These are phyloP conservation scores for Aspergillus pseudoterreus DNA, from an alignment of 2,329 filamentous ascomycete genomes.

Conservation along the genomic window DNA sequence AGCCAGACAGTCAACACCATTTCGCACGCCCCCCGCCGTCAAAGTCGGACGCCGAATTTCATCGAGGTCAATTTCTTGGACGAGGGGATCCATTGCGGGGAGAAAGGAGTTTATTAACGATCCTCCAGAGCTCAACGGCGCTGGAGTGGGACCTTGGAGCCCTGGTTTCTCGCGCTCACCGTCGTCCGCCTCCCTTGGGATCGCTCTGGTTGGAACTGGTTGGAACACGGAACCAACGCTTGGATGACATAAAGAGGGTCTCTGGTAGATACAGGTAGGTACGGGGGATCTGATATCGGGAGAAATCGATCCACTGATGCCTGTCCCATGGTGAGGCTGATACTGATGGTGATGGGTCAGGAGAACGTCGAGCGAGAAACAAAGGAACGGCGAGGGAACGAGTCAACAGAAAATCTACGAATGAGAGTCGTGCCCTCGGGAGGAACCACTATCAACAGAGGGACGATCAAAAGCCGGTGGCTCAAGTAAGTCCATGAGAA, in stretches of 20 bases:
- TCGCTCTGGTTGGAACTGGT: constrained; percentile 11
- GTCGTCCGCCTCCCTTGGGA: constrained; percentile 10
- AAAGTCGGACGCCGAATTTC: not conserved
- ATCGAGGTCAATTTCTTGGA: not conserved
- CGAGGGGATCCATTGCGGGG: not conserved
- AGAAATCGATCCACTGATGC: not conserved
- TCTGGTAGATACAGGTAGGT: constrained; percentile 7
- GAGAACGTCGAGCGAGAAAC: not conserved
- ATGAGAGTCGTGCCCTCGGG: constrained; percentile 8
- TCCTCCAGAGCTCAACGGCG: constrained; percentile 5
- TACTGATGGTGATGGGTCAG: constrained; percentile 4
- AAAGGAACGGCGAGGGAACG: constrained; percentile 1
- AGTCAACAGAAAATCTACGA: constrained; percentile 10
- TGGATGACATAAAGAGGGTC: constrained; percentile 11
- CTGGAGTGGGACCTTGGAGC: constrained; percentile 12
- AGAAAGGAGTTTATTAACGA: constrained; percentile 1
- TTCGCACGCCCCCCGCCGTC: too few species aligned
- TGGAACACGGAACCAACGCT: constrained; percentile 11
- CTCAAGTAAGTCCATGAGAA: not conserved
- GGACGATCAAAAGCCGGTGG: not conserved
- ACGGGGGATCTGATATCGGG: constrained; percentile 4
- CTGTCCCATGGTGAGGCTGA: not conserved
- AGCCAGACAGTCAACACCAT: too few species aligned
- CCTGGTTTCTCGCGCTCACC: constrained; percentile 10
- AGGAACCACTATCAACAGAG: not conserved